Percentiles rank a stretch among this genome's conserved stretches.
These are phyloP conservation scores for Trypanosoma mega DNA, from an alignment of 208 protist species.

Conservation along the genomic window DNA sequence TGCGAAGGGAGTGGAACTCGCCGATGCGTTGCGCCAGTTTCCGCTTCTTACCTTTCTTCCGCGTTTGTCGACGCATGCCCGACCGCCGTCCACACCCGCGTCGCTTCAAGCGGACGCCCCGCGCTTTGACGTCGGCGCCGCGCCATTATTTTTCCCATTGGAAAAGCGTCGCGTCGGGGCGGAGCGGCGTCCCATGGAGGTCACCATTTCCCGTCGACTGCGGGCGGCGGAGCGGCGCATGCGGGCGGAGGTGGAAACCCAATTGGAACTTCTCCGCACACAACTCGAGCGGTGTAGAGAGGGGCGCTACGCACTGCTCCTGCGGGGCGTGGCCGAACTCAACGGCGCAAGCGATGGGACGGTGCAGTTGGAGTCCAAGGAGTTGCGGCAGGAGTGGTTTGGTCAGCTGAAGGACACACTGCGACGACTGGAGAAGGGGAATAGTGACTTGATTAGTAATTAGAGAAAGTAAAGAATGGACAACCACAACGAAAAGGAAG, in stretches of 20 bases:
- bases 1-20: too few species aligned
- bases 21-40: too few species aligned
- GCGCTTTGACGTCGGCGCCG: too few species aligned
- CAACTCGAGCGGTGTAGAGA: constrained; percentile 9
- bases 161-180: too few species aligned
- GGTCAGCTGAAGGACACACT: constrained; percentile 17
- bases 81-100: too few species aligned
- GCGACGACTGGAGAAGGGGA: constrained; percentile 20
- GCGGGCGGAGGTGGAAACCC: constrained; percentile 8
- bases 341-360: constrained; percentile 4
- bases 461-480: too few species aligned
- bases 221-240: constrained; percentile 5
- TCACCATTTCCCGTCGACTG: constrained; percentile 1
- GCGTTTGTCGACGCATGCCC: too few species aligned
- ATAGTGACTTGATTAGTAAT: not conserved
- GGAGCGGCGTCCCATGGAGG: constrained; percentile 1
- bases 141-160: too few species aligned
- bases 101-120: too few species aligned
- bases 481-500: too few species aligned
- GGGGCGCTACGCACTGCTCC: constrained; percentile 14
- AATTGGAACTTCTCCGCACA: constrained; percentile 15
- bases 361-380: constrained; percentile 9
- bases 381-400: constrained; percentile 21
- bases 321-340: constrained; percentile 11
- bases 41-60: too few species aligned